Percentiles rank a stretch among this genome's conserved stretches.
Conservation (phyloP, 805 yeast genomes). For the Schwanniomyces sp. region DNA sequence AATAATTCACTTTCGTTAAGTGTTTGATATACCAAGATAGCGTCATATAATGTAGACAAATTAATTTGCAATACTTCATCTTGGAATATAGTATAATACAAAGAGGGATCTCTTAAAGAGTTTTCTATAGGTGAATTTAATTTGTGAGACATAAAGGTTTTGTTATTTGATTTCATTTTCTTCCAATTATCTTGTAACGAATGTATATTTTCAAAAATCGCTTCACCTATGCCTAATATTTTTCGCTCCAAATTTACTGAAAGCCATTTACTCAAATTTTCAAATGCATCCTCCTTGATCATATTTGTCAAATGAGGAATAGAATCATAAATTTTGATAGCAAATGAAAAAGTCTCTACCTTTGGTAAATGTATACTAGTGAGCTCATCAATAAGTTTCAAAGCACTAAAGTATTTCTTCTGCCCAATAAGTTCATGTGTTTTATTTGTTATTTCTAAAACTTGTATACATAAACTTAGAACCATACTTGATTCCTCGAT, state of each 20-base stretch:
- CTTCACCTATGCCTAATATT: slow-evolving; percentile 56
- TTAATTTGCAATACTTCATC: slow-evolving; percentile 45
- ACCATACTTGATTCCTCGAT: slow-evolving; percentile 71
- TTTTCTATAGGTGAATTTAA: slow-evolving; percentile 86
- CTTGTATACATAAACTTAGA: slow-evolving; percentile 72
- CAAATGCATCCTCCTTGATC: slow-evolving; percentile 73
- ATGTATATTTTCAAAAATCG: slow-evolving; percentile 53
- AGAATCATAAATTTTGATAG: slow-evolving; percentile 69
- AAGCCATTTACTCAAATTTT: slow-evolving; percentile 65
- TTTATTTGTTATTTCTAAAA: slow-evolving; percentile 81
- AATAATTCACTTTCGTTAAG: slow-evolving; percentile 65
- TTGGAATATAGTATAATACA: slow-evolving; percentile 49
- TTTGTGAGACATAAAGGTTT: slow-evolving; percentile 51
- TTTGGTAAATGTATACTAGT: slow-evolving; percentile 67
- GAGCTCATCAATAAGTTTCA: slow-evolving; percentile 77
- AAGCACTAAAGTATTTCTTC: slow-evolving; percentile 79
- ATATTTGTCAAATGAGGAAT: slow-evolving; percentile 73
- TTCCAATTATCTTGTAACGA: slow-evolving; percentile 64
- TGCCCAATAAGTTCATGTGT: slow-evolving; percentile 77
- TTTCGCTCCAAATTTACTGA: slow-evolving; percentile 60
- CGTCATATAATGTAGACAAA: slow-evolving; percentile 76
- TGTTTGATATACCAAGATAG: slow-evolving; percentile 76
- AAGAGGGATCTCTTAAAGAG: slow-evolving; percentile 62
- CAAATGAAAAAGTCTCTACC: slow-evolving; percentile 71
- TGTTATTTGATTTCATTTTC: slow-evolving; percentile 39